Conservation (phyloP, 176 grass and related monocot genomes). For the Microstegium vimineum region DNA sequence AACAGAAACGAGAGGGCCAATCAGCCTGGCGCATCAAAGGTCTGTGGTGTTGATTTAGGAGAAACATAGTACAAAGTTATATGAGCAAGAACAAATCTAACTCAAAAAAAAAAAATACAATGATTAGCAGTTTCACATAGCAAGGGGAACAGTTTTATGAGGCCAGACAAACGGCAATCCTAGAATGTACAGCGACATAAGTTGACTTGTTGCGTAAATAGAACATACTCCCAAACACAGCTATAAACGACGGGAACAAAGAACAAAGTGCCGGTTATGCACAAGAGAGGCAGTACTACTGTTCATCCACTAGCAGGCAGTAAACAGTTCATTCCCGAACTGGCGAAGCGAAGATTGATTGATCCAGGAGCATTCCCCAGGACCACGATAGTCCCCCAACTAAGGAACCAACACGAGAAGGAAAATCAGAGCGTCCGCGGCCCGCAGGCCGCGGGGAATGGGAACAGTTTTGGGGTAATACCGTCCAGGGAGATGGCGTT, state of each 20-base stretch:
- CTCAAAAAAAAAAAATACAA: too few relatives aligned
- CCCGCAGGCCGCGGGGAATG: not conserved
- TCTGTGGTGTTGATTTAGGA: not conserved
- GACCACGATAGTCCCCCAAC: not conserved
- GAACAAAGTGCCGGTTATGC: not conserved
- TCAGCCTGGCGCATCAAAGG: not conserved
- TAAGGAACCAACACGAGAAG: not conserved
- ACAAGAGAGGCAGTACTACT: too few relatives aligned
- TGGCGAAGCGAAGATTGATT: not conserved
- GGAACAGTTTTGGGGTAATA: not conserved
- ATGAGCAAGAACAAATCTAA: not conserved
- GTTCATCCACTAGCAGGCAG: not conserved
- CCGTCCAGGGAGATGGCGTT: slow-evolving; percentile 68
- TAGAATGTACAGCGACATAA: not conserved
- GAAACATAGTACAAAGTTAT: not conserved
- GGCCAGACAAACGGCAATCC: not conserved
- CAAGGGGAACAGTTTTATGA: not conserved
- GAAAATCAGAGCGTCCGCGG: not conserved
- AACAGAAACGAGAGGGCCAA: not conserved
- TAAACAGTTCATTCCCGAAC: not conserved
- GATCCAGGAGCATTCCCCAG: not conserved
- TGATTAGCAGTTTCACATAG: not conserved
- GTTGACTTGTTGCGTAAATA: not conserved
- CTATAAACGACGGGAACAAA: not conserved
- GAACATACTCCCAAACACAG: not conserved